Conservation (phyloP, 768 basidiomycete genomes). For the Grammothele lineata region DNA sequence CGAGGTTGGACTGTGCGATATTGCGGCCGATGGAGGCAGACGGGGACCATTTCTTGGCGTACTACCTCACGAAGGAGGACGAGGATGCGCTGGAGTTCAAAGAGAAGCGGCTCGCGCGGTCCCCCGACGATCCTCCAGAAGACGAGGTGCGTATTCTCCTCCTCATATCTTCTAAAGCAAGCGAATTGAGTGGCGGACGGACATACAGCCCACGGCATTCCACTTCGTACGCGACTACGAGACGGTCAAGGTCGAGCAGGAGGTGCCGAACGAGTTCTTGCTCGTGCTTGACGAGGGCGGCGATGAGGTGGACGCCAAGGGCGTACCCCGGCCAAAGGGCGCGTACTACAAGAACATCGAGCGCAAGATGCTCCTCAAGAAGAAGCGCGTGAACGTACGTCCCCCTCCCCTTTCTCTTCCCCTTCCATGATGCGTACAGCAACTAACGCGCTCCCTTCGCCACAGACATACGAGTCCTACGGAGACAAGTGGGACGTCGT, state of each 20-base stretch:
- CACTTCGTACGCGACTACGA: conserved; percentile 82
- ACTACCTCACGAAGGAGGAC: conserved; percentile 77
- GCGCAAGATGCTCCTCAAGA: conserved; percentile 83
- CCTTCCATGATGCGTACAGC: neutral
- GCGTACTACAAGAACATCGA: conserved; percentile 89
- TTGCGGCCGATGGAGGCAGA: conserved; percentile 86
- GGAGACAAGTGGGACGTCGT: conserved; percentile 82
- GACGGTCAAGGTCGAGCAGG: conserved; percentile 81
- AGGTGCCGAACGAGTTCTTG: conserved; percentile 80
- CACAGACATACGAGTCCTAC: conserved; percentile 65
- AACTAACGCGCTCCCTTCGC: neutral
- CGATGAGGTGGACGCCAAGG: conserved; percentile 28
- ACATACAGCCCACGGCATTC: conserved; percentile 71
- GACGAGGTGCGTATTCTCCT: conserved; percentile 41
- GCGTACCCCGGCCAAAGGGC: conserved; percentile 40
- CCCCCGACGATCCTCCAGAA: conserved; percentile 44
- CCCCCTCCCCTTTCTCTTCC: neutral
- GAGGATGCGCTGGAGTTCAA: conserved; percentile 66
- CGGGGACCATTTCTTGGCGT: conserved; percentile 83
- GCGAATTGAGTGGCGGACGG: conserved; percentile 20
- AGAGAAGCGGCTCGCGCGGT: conserved; percentile 43
- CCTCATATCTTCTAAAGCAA: no score
- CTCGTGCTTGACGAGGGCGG: conserved; percentile 62
- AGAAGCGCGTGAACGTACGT: conserved; percentile 75
- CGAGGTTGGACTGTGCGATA: conserved; percentile 80